These are phyloP conservation scores for Oryza meyeriana DNA, from an alignment of 176 grass and related monocot genomes.

Conservation along the genomic window DNA sequence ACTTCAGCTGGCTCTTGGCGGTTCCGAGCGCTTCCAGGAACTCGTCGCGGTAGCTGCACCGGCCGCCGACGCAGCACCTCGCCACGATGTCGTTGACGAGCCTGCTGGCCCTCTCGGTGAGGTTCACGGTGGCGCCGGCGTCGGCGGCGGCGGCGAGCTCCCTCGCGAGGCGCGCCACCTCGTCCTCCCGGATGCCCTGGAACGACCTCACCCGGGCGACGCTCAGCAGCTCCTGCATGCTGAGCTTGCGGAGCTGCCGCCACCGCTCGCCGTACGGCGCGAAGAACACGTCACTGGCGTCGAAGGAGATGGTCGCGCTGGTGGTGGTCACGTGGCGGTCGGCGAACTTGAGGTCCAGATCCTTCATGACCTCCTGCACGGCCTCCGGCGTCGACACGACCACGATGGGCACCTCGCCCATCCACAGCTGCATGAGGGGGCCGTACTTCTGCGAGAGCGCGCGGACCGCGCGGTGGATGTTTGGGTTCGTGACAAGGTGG, in stretches of 20 bases:
- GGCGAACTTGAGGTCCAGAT: slow-evolving; percentile 1
- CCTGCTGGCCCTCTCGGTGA: neutral
- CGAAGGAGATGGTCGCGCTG: neutral
- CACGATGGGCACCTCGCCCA: too few species aligned
- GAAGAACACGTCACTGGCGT: neutral
- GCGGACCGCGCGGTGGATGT: too few species aligned
- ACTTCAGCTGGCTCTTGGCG: neutral
- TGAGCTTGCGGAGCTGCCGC: slow-evolving; percentile 33
- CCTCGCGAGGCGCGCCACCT: neutral
- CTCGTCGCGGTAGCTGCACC: slow-evolving; percentile 22
- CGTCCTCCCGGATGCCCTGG: slow-evolving; percentile 4
- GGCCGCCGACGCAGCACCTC: slow-evolving; percentile 12
- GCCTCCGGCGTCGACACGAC: too few species aligned
- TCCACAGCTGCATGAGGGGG: too few species aligned
- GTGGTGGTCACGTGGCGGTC: neutral
- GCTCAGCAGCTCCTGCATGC: slow-evolving; percentile 23
- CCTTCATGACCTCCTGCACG: too few species aligned
- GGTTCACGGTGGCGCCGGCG: neutral
- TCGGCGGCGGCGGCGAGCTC: neutral
- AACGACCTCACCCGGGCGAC: neutral
- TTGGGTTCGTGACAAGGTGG: too few species aligned
- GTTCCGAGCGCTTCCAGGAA: neutral
- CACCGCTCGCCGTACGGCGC: slow-evolving; percentile 19
- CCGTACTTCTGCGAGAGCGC: too few species aligned
- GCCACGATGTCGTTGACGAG: slow-evolving; percentile 25